Evolutionary conservation across 1,139 yeast genomes (phyloP).

Genomic region (Saccharomyces hybrid): DNA sequence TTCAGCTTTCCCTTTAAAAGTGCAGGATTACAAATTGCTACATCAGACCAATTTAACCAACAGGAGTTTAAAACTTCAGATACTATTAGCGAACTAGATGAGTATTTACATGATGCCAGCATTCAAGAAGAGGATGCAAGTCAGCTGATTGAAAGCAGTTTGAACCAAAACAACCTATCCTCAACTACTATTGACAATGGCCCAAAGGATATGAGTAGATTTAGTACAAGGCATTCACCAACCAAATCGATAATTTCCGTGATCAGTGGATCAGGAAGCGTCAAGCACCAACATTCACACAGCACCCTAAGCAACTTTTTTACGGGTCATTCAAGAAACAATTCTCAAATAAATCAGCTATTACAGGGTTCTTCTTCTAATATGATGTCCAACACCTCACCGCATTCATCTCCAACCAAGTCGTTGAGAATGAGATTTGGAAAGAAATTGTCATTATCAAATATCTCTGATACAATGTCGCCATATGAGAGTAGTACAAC

Average conservation of each 20-base stretch:
- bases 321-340: constrained; percentile 14
- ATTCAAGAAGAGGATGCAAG: constrained; percentile 11
- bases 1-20: constrained; percentile 16
- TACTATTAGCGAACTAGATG: constrained; percentile 25
- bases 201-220: constrained; percentile 10
- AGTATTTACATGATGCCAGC: constrained; percentile 18
- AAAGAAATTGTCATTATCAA: constrained; percentile 28
- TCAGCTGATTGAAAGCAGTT: constrained; percentile 19
- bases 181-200: constrained; percentile 10
- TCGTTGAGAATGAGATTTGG: constrained; percentile 23
- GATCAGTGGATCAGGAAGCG: constrained; percentile 18
- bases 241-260: constrained; percentile 29
- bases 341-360: constrained; percentile 15
- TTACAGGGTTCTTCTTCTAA: neutral
- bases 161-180: constrained; percentile 19
- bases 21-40: neutral
- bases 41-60: neutral
- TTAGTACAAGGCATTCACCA: constrained; percentile 26
- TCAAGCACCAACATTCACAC: constrained; percentile 16
- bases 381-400: constrained; percentile 8
- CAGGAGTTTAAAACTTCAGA: constrained; percentile 10
- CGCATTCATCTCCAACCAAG: constrained; percentile 28
- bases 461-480: constrained; percentile 20
- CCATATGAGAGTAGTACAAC: constrained; percentile 3
- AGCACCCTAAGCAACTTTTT: constrained; percentile 10